Evolutionary conservation across 257 asterid species (phyloP), one percentile per base, ranked within the genome.

Genomic region (Fraxinus pennsylvanica): DNA sequence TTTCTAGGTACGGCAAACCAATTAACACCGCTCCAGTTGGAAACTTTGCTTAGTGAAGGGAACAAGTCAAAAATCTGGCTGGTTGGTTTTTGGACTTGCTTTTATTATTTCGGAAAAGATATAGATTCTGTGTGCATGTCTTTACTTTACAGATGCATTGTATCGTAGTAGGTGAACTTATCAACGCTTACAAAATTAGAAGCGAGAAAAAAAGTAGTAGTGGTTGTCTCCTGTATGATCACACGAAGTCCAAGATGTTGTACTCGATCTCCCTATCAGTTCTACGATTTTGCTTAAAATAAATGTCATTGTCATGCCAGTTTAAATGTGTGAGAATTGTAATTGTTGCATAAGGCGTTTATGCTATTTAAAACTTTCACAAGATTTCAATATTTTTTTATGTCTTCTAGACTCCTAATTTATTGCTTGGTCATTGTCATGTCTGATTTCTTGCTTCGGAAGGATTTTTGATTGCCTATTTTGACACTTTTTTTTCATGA

Each of bases 21-120:
- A 65, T 85, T 93, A 89, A 95, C 97, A 54, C 99, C 99, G 14
- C 87, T 93, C 81, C 97, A 91, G 81, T 78, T 95, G 89, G 99
- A 95, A 86, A 77, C 90, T 71, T 75, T 93, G 91, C 97, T 95
- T 81, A 88, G 97, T 79, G 99, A 95, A 84, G 94, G 92, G 86
- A 93, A 80, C 82, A 80, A 89, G 0, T 86, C 99, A 80, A 92
- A 86, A 86, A 91, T 76, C 84, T 95, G 97, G 98, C 90, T 95
- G 99, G 99, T 95, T 83, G 88, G 97, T 92, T 85, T 88, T 85
- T 85, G 75, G 79, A 78, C 85, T 84, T 78, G 75, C 83, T 82
- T 87, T 75, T 70, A 30, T 52, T 81, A 39, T 61, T 71, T 84
- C 29, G 65, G 47, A 14, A 73, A 32, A 45, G 54, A 38, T 47